Evolutionary conservation across 345 rosid genomes (phyloP).

Genomic region (Brassica carinata): DNA sequence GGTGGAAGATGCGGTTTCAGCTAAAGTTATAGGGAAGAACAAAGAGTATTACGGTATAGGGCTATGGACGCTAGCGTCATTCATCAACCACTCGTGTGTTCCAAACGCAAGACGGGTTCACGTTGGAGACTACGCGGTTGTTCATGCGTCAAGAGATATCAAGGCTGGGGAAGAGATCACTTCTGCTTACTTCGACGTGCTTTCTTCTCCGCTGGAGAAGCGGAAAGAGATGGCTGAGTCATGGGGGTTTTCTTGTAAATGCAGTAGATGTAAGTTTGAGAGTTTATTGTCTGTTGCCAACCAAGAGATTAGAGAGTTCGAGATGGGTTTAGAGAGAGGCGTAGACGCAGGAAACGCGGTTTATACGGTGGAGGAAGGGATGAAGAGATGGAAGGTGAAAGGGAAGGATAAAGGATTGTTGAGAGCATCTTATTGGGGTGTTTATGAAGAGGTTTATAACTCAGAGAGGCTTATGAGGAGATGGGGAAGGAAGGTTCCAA

Average conservation of each 20-base stretch:
- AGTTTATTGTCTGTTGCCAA: constrained; percentile 43
- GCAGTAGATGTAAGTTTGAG: constrained; percentile 75
- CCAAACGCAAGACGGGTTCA: constrained; percentile 79
- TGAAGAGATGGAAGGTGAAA: constrained; percentile 69
- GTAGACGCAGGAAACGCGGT: constrained; percentile 58
- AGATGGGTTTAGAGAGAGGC: constrained; percentile 59
- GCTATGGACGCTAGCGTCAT: constrained; percentile 72
- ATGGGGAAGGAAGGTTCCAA: constrained; percentile 75
- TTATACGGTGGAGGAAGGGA: constrained; percentile 66
- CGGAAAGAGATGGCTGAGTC: constrained; percentile 62
- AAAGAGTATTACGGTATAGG: constrained; percentile 79
- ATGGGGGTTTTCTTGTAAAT: constrained; percentile 76
- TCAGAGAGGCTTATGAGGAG: constrained; percentile 59
- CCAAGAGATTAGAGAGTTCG: constrained; percentile 59
- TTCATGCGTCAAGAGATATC: constrained; percentile 76
- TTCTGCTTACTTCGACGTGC: constrained; percentile 67
- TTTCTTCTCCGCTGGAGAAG: constrained; percentile 48
- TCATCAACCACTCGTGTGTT: constrained; percentile 80
- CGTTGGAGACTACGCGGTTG: constrained; percentile 63
- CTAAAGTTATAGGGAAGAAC: constrained; percentile 76
- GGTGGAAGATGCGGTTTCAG: constrained; percentile 77
- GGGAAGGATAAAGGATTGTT: constrained; percentile 73
- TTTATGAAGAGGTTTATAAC: constrained; percentile 55
- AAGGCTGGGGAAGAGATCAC: constrained; percentile 85
- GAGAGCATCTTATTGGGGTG: constrained; percentile 83